phyloP scores from a whole-genome alignment of 257 asterid species.

The Jaltomata sinuosa region DNA sequence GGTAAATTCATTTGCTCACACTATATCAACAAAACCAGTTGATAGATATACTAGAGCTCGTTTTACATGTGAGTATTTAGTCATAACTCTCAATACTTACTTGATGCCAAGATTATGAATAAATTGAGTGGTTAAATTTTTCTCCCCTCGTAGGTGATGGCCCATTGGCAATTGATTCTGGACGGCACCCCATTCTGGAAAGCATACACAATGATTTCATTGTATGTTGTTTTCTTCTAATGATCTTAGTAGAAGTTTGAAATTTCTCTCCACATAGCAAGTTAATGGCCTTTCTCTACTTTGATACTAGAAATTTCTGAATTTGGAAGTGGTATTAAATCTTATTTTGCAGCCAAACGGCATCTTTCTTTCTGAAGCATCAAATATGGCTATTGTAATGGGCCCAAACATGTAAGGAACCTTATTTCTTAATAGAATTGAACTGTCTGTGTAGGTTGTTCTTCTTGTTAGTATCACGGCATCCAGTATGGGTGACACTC shows the following conservation, averaged over 20 bases:
- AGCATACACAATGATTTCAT: slow-evolving; percentile 69
- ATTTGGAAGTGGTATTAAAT: slow-evolving; percentile 14
- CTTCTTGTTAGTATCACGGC: slow-evolving; percentile 3
- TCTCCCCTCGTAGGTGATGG: slow-evolving; percentile 59
- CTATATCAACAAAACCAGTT: slow-evolving; percentile 84
- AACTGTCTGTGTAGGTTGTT: neutral
- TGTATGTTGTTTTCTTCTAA: slow-evolving; percentile 28
- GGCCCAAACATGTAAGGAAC: slow-evolving; percentile 97
- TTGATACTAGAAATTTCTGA: neutral
- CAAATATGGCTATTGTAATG: slow-evolving; percentile 80
- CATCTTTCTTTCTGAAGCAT: slow-evolving; percentile 91
- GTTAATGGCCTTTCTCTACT: slow-evolving; percentile 1
- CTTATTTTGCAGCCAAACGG: slow-evolving; percentile 75
- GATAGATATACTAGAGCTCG: slow-evolving; percentile 88
- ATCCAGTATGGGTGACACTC: neutral
- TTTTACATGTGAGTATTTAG: slow-evolving; percentile 53
- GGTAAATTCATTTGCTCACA: slow-evolving; percentile 94
- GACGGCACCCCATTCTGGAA: slow-evolving; percentile 93
- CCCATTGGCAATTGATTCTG: slow-evolving; percentile 93
- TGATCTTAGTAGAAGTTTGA: neutral
- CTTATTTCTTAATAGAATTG: neutral
- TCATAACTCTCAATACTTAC: slow-evolving; percentile 5
- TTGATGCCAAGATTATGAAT: neutral
- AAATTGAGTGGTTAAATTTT: neutral
- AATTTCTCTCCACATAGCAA: neutral